phyloP scores from a whole-genome alignment of 2,329 filamentous ascomycete genomes.

The Paramyrothecium sp. region DNA sequence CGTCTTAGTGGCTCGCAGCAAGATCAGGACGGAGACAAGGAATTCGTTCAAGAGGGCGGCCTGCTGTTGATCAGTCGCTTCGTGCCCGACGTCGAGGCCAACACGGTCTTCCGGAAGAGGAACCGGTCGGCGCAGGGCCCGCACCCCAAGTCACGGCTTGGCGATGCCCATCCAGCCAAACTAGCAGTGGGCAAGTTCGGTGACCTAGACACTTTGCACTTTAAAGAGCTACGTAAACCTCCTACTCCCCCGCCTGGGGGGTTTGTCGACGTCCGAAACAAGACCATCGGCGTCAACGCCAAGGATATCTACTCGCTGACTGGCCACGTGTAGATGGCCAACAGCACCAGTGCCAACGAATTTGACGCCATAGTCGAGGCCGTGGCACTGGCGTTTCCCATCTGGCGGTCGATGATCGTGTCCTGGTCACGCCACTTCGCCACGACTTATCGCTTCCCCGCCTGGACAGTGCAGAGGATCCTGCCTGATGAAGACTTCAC shows the following conservation, averaged over 20 bases:
- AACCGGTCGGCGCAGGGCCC: too few species aligned
- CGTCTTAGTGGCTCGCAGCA: not conserved
- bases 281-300: constrained; percentile 15
- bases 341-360: constrained; percentile 14
- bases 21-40: not conserved
- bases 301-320: constrained; percentile 23
- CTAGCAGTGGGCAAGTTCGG: too few species aligned
- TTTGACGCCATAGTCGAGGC: constrained; percentile 21
- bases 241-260: constrained; percentile 5
- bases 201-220: constrained; percentile 14
- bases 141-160: too few species aligned
- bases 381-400: constrained; percentile 14
- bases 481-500: constrained; percentile 14
- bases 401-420: constrained; percentile 22
- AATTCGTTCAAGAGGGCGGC: constrained; percentile 1
- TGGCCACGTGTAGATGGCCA: constrained; percentile 21
- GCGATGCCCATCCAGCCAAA: too few species aligned
- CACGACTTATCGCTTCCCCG: constrained; percentile 9
- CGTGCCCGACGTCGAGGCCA: constrained; percentile 15
- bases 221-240: constrained; percentile 8
- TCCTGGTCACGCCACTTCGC: constrained; percentile 16
- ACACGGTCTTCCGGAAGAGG: constrained; percentile 11
- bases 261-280: not conserved
- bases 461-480: not conserved
- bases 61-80: constrained; percentile 17